phyloP scores from a whole-genome alignment of 352 stramenopile genomes.

The Thraustotheca clavata region DNA sequence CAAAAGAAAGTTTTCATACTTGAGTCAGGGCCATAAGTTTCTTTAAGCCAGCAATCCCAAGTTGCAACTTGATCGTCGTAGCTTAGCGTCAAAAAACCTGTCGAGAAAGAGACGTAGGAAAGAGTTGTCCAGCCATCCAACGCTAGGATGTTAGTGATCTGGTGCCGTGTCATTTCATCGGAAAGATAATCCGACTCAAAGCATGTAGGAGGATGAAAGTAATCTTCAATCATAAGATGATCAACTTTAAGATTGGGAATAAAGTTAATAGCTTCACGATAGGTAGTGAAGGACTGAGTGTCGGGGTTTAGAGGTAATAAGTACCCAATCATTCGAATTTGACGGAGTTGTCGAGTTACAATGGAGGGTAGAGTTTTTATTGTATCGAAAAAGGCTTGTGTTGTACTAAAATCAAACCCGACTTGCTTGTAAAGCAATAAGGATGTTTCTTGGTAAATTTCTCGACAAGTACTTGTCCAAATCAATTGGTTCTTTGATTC shows the following conservation, averaged over 20 bases:
- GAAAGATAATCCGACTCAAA: neutral
- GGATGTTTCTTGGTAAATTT: neutral
- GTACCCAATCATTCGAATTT: slow-evolving; percentile 7
- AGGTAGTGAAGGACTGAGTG: neutral
- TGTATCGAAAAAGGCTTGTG: neutral
- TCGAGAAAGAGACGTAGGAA: neutral
- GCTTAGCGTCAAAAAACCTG: neutral
- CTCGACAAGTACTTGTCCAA: neutral
- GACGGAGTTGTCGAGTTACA: neutral
- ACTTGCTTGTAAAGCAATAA: neutral
- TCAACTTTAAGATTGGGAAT: neutral
- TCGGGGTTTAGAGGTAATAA: neutral
- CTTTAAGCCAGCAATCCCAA: neutral
- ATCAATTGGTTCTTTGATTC: neutral
- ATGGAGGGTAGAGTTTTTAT: neutral
- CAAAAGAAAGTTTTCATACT: neutral
- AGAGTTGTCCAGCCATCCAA: neutral
- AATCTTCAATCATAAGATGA: neutral
- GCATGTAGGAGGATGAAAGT: neutral
- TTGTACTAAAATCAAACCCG: neutral
- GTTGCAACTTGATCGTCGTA: neutral
- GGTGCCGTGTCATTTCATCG: neutral
- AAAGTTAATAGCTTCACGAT: neutral
- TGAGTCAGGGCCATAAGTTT: neutral
- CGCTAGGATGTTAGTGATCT: neutral